Percentiles rank a stretch among this genome's conserved stretches.
Evolutionary conservation across 495 filamentous ascomycete species (phyloP).

Genomic region (Neurospora sp.): DNA sequence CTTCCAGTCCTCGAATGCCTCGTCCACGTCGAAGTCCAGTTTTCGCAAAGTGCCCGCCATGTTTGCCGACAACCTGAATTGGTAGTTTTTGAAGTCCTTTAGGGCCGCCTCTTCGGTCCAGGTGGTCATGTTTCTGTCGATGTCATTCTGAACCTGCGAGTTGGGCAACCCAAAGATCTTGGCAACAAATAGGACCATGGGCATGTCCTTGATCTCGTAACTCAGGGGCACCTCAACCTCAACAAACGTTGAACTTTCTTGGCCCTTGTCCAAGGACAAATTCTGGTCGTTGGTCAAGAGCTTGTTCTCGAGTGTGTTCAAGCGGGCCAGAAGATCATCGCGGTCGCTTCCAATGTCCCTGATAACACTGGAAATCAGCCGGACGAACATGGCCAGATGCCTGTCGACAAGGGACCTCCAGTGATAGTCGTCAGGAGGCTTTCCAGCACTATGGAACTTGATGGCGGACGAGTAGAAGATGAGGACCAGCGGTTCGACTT

Average conservation of each 20-base stretch:
- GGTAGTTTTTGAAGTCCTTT: constrained; percentile 86
- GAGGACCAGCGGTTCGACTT: constrained; percentile 89
- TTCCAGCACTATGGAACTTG: constrained; percentile 79
- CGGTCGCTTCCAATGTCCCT: constrained; percentile 63
- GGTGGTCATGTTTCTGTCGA: constrained; percentile 62
- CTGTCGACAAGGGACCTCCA: constrained; percentile 92
- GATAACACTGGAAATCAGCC: constrained; percentile 69
- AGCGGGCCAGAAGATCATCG: constrained; percentile 67
- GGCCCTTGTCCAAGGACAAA: constrained; percentile 47
- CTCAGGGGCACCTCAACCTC: constrained; percentile 74
- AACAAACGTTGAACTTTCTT: constrained; percentile 50
- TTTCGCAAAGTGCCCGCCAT: constrained; percentile 65
- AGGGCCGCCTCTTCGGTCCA: constrained; percentile 93
- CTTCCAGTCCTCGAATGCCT: constrained; percentile 84
- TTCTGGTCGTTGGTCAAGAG: constrained; percentile 93
- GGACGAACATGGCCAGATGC: constrained; percentile 90
- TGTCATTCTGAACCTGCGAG: constrained; percentile 70
- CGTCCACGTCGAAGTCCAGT: constrained; percentile 85
- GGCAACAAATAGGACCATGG: constrained; percentile 74
- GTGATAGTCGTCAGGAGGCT: constrained; percentile 68
- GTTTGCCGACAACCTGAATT: constrained; percentile 68
- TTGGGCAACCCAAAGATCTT: constrained; percentile 72
- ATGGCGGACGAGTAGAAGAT: constrained; percentile 61
- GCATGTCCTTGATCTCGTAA: constrained; percentile 95
- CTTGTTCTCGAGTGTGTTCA: constrained; percentile 82